Conservation (phyloP, 306 rosid species). For the Psophocarpus tetragonolobus region DNA sequence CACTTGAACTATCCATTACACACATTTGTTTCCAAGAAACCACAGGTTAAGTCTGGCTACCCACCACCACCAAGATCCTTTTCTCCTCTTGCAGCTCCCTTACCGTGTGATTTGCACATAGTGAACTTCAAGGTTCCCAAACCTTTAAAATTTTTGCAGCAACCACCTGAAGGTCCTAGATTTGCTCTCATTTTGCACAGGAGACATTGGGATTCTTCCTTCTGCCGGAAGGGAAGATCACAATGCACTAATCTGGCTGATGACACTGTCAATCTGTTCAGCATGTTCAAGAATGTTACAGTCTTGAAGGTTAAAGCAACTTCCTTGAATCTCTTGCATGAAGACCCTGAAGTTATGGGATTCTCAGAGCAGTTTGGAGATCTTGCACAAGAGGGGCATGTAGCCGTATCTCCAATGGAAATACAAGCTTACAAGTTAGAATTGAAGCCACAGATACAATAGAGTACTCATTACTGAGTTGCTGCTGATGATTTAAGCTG, state of each 20-base stretch:
- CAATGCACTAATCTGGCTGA: constrained; percentile 68
- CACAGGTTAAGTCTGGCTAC: constrained; percentile 60
- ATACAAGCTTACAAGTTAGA: constrained; percentile 90
- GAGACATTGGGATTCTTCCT: constrained; percentile 81
- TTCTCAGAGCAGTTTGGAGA: constrained; percentile 62
- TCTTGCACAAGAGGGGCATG: constrained; percentile 67
- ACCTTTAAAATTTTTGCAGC: constrained; percentile 71
- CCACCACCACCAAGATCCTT: constrained; percentile 69
- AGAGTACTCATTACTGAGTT: constrained; percentile 25
- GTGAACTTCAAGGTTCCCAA: constrained; percentile 91
- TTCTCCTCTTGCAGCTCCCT: constrained; percentile 73
- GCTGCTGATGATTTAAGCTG: constrained; percentile 30
- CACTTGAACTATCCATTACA: constrained; percentile 88
- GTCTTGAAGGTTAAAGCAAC: constrained; percentile 61
- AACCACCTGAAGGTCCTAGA: constrained; percentile 54
- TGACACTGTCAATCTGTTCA: constrained; percentile 64
- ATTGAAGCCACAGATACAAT: constrained; percentile 48
- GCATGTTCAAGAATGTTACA: constrained; percentile 62
- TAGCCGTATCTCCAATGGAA: constrained; percentile 86
- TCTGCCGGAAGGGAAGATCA: constrained; percentile 81
- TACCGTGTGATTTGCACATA: constrained; percentile 93
- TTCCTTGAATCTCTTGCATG: constrained; percentile 90
- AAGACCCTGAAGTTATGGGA: constrained; percentile 80
- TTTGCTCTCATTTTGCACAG: constrained; percentile 74
- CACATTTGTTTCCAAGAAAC: constrained; percentile 76